phyloP scores from a whole-genome alignment of 306 rosid species.

The Urtica urens region DNA sequence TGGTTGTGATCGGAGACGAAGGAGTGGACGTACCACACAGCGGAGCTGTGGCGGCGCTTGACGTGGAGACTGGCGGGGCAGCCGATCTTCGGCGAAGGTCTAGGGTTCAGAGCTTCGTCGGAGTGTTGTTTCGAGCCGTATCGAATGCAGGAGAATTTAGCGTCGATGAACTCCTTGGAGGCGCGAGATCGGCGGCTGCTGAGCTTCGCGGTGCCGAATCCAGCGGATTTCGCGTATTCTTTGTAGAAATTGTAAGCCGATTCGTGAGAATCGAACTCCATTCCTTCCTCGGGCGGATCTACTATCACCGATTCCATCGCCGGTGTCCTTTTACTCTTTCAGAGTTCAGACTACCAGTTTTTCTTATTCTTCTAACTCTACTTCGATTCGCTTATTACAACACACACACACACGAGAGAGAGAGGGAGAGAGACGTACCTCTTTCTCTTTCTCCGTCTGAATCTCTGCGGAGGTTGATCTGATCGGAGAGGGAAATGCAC shows the following conservation, averaged over 20 bases:
- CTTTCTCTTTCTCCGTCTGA: too few relatives aligned
- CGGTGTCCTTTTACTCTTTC: too few relatives aligned
- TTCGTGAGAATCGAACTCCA: constrained; percentile 45
- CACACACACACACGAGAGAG: too few relatives aligned
- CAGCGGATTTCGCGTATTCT: constrained; percentile 38
- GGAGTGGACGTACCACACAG: constrained; percentile 27
- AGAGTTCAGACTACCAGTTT: too few relatives aligned
- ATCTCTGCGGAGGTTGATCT: too few relatives aligned
- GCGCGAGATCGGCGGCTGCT: constrained; percentile 40
- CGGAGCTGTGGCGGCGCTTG: constrained; percentile 30
- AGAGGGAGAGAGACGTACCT: too few relatives aligned
- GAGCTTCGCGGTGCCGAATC: constrained; percentile 28
- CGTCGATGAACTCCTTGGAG: constrained; percentile 42
- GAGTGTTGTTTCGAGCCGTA: constrained; percentile 29
- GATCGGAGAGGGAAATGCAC: too few relatives aligned
- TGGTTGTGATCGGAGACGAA: constrained; percentile 38
- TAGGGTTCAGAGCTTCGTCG: constrained; percentile 16
- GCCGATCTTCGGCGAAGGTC: constrained; percentile 30
- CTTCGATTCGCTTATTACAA: too few relatives aligned
- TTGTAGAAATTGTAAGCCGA: constrained; percentile 32
- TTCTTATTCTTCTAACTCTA: constrained; percentile 8
- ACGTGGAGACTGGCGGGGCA: constrained; percentile 43
- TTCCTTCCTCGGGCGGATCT: constrained; percentile 23
- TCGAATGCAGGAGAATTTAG: constrained; percentile 39
- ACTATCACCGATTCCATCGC: background rate